phyloP scores from a whole-genome alignment of 495 filamentous ascomycete genomes.

The Trichocladium antarcticum region DNA sequence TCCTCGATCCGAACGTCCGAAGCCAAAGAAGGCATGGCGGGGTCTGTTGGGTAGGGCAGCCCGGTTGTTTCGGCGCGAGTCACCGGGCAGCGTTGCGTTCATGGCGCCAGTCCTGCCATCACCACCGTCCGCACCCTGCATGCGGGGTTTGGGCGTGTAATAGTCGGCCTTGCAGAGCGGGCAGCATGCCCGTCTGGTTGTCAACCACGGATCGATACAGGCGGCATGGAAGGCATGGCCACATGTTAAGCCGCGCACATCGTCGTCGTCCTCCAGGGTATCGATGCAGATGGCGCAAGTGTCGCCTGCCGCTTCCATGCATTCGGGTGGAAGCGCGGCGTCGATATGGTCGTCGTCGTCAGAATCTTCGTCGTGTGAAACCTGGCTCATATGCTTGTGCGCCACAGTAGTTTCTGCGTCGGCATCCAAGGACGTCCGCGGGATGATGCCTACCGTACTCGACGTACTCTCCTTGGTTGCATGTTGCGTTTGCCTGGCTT shows the following conservation, averaged over 20 bases:
- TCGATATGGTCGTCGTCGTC: conserved; percentile 80
- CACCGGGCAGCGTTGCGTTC: conserved; percentile 15
- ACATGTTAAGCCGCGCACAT: conserved; percentile 85
- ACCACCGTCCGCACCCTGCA: conserved; percentile 26
- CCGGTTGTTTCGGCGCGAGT: conserved; percentile 23
- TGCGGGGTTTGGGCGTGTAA: conserved; percentile 76
- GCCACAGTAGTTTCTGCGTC: conserved; percentile 12
- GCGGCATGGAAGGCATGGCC: conserved; percentile 92
- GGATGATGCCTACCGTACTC: conserved; percentile 14
- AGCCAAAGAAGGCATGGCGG: conserved; percentile 17
- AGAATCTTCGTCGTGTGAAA: conserved; percentile 44
- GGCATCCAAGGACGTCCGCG: conserved; percentile 14
- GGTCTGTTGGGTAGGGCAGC: conserved; percentile 33
- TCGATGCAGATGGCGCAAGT: conserved; percentile 96
- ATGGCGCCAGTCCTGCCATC: conserved; percentile 19
- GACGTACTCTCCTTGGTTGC: conserved; percentile 26
- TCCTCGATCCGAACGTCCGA: conserved; percentile 14
- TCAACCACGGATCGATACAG: conserved; percentile 95
- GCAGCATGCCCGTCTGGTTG: conserved; percentile 83
- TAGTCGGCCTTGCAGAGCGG: conserved; percentile 96
- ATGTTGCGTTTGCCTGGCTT: conserved; percentile 16
- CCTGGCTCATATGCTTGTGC: conserved; percentile 23
- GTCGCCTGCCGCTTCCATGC: conserved; percentile 80
- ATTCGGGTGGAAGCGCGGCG: conserved; percentile 67
- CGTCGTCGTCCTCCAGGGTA: conserved; percentile 84